phyloP scores from a whole-genome alignment of 2,329 filamentous ascomycete genomes.

The Cercospora canescens region DNA sequence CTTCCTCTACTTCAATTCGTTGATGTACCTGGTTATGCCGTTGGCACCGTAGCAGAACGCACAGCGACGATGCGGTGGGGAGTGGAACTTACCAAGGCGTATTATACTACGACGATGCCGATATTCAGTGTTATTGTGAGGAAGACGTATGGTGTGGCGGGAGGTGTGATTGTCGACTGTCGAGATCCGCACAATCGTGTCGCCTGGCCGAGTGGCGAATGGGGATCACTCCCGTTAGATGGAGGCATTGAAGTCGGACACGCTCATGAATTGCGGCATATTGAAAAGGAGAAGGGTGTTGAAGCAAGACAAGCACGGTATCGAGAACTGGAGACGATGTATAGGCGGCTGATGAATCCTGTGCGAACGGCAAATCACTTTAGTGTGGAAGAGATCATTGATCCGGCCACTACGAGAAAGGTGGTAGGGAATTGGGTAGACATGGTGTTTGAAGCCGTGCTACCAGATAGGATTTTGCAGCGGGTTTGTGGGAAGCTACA shows the following conservation, averaged over 20 bases:
- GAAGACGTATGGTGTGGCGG: slow-evolving; percentile 63
- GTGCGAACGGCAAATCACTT: slow-evolving; percentile 65
- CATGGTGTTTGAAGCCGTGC: slow-evolving; percentile 57
- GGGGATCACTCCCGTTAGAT: slow-evolving; percentile 62
- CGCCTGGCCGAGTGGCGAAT: slow-evolving; percentile 64
- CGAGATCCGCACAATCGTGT: slow-evolving; percentile 62
- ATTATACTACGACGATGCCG: slow-evolving; percentile 63
- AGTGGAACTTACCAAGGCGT: slow-evolving; percentile 60
- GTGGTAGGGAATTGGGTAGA: slow-evolving; percentile 57
- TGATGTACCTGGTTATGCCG: slow-evolving; percentile 63
- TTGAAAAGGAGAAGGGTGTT: slow-evolving; percentile 52
- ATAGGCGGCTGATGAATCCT: slow-evolving; percentile 63
- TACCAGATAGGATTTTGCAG: slow-evolving; percentile 51
- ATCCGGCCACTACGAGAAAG: slow-evolving; percentile 59
- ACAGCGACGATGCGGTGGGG: slow-evolving; percentile 66
- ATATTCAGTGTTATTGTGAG: slow-evolving; percentile 65
- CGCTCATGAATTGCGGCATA: slow-evolving; percentile 58
- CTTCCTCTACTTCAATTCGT: slow-evolving; percentile 64
- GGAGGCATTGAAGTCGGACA: slow-evolving; percentile 67
- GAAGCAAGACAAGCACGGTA: slow-evolving; percentile 53
- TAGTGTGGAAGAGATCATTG: slow-evolving; percentile 65
- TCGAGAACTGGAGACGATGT: slow-evolving; percentile 60
- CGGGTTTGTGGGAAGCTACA: slow-evolving; percentile 37
- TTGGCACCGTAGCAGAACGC: slow-evolving; percentile 63
- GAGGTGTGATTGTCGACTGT: slow-evolving; percentile 64